These are phyloP conservation scores for Sporothrix pallida DNA, from an alignment of 2,329 filamentous ascomycete species.

Conservation along the genomic window DNA sequence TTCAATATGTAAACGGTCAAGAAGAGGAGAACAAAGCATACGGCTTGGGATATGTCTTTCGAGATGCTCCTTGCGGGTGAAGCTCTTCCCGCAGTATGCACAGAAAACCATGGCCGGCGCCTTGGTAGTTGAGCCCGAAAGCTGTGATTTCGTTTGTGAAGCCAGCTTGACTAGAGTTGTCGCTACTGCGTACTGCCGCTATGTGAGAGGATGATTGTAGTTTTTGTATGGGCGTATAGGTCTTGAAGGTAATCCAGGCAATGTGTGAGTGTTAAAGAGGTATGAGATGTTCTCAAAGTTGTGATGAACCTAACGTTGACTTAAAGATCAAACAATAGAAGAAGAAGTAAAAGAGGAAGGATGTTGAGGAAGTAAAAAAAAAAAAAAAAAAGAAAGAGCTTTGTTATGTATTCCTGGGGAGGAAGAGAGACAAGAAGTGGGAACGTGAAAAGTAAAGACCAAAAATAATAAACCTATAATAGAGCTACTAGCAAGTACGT, in stretches of 20 bases:
- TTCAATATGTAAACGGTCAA: not conserved
- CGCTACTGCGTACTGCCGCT: not conserved
- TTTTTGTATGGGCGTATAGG: not conserved
- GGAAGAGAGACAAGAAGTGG: slow-evolving; percentile 27
- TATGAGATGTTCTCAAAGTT: too few relatives aligned
- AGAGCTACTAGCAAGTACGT: not conserved
- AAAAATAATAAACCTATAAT: slow-evolving; percentile 17
- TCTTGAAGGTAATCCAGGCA: not conserved
- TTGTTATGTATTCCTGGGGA: slow-evolving; percentile 21
- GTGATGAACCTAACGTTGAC: not conserved
- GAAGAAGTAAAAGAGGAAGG: not conserved
- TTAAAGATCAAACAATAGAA: not conserved
- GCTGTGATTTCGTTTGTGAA: slow-evolving; percentile 30
- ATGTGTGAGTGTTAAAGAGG: not conserved
- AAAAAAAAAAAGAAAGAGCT: not conserved
- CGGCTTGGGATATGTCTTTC: slow-evolving; percentile 60
- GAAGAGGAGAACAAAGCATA: slow-evolving; percentile 43
- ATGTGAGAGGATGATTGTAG: not conserved
- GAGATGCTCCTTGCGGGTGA: slow-evolving; percentile 63
- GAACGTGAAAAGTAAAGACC: not conserved
- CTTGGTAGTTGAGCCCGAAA: slow-evolving; percentile 34
- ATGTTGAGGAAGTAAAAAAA: not conserved
- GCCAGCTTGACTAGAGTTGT: slow-evolving; percentile 31
- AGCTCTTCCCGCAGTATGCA: slow-evolving; percentile 60
- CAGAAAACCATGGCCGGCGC: slow-evolving; percentile 52